Base-by-base conservation (phyloP, 2,329 filamentous ascomycete species). In the Xylaria sp. region DNA sequence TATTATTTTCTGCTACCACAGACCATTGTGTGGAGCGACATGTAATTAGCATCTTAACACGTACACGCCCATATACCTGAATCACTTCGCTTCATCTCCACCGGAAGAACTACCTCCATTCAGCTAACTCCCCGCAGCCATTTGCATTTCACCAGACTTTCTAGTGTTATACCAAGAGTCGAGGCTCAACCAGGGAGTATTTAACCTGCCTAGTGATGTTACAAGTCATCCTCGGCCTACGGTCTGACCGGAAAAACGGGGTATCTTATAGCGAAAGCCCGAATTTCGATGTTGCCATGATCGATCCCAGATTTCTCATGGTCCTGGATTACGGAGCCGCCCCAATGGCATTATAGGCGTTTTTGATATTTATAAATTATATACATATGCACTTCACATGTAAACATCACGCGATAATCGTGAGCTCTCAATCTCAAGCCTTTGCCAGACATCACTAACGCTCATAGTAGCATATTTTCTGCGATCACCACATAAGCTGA, bases 71-170 rank as follows among this genome's bases (percentile, higher is more conserved):
- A 10, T 10, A 36, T n/a, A 53, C 42, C 23, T 17, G 5, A 10
- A 48, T 46, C 33, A 28, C 46, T 40, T 28, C 36, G 15, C 51
- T 54, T 38, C 20, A 51, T 65, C 13, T 33, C 26, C n/a, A 46
- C 10, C 66, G 66, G 66, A 68, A 33, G 31, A 42, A 44, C 61
- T 53, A n/a, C 23, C 62, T 65, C 66, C 61, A 57, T 68, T 46
- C 6, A 65, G 62, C 31, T 44, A 42, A 31, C 44, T 51, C 42
- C 13, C 61, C 53, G 36, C 23, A 31, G 23, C 44, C 53, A 42
- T 59, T 15, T 6, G 23, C 42, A 51, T 4, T 33, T 33, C 53
- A 40, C 44, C 11, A 36, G 3, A 10, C 13, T 36, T 59, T 20
- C 44, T 59, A 38, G 23, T 26, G 31, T 53, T n/a, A 13, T 59